Evolutionary conservation across 1,284 basidiomycete genomes (phyloP).

Genomic region (Wolfiporia cocos): DNA sequence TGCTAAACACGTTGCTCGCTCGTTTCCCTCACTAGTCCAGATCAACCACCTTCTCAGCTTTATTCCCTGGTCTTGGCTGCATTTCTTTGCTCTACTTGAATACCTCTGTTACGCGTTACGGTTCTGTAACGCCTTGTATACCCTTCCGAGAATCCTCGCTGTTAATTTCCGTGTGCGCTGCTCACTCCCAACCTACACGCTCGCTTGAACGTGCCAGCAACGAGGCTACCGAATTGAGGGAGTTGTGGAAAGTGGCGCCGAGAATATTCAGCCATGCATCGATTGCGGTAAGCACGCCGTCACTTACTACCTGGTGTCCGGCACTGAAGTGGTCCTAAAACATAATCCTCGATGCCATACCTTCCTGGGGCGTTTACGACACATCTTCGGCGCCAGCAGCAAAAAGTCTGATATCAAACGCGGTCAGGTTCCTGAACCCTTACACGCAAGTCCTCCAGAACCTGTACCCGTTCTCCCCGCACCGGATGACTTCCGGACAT

Average conservation of each 20-base stretch:
- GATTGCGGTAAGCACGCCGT: constrained; percentile 62
- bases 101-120: constrained; percentile 5
- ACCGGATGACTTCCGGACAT: constrained; percentile 72
- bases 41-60: constrained; percentile 10
- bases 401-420: constrained; percentile 66
- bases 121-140: not conserved
- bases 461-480: constrained; percentile 53
- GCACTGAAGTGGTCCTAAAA: constrained; percentile 9
- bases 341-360: constrained; percentile 9
- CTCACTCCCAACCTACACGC: constrained; percentile 18
- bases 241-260: constrained; percentile 8
- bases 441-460: constrained; percentile 28
- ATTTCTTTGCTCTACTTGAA: constrained; percentile 11
- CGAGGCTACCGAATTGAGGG: constrained; percentile 36
- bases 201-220: constrained; percentile 56
- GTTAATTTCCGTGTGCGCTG: constrained; percentile 7
- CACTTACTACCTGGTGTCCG: constrained; percentile 14
- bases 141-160: not conserved
- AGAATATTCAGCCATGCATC: constrained; percentile 52
- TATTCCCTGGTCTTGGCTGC: constrained; percentile 12
- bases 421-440: constrained; percentile 31
- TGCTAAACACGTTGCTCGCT: constrained; percentile 68
- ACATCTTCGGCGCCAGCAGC: constrained; percentile 20
- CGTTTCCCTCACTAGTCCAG: constrained; percentile 30
- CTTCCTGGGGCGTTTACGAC: constrained; percentile 1